Evolutionary conservation across 768 basidiomycete genomes (phyloP).

Genomic region (Suillus paluster): DNA sequence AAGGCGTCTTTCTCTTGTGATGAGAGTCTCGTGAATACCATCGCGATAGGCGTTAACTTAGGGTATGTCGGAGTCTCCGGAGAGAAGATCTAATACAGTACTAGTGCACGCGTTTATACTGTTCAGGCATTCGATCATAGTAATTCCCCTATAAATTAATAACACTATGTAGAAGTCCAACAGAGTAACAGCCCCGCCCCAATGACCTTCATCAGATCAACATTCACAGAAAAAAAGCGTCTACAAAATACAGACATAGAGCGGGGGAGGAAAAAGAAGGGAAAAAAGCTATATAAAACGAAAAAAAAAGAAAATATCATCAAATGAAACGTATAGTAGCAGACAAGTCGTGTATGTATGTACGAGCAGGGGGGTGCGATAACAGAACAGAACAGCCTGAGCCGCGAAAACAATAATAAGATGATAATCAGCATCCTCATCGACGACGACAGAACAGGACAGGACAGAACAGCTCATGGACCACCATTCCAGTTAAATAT

Average conservation of each 20-base stretch:
- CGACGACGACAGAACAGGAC: conserved; percentile 19
- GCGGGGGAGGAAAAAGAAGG: conserved; percentile 8
- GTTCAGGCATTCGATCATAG: not conserved
- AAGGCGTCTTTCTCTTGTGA: conserved; percentile 79
- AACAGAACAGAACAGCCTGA: too few relatives aligned
- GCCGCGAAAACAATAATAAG: conserved; percentile 19
- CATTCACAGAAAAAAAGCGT: conserved; percentile 18
- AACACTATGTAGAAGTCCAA: not conserved
- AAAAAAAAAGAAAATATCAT: not conserved
- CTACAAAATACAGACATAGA: conserved; percentile 37
- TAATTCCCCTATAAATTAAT: not conserved
- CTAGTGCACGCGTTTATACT: too few relatives aligned
- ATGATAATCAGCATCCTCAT: conserved; percentile 32
- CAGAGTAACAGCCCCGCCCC: not conserved
- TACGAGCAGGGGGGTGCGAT: too few relatives aligned
- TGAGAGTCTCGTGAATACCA: conserved; percentile 76
- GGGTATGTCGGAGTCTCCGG: not conserved
- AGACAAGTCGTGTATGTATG: not conserved
- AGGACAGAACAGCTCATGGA: conserved; percentile 33
- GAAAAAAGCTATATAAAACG: conserved; percentile 1
- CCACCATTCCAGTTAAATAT: conserved; percentile 62
- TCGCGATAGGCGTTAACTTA: conserved; percentile 25
- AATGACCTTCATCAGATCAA: not conserved
- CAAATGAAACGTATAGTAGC: conserved; percentile 1
- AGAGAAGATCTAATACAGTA: too few relatives aligned